Evolutionary conservation across 306 rosid species (phyloP).

Genomic region (Echinosophora koreensis): DNA sequence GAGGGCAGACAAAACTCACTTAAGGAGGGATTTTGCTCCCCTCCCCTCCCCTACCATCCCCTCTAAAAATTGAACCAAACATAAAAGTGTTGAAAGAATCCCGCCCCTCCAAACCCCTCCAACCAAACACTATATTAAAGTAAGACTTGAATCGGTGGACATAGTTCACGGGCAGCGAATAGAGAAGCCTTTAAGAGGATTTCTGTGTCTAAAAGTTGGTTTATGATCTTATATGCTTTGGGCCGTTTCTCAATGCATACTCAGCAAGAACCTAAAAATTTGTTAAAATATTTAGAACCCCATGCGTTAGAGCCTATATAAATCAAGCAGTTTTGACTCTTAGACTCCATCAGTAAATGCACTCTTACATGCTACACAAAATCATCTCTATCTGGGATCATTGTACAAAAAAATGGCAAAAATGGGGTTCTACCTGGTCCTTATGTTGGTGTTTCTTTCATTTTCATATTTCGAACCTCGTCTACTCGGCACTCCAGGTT

Average conservation of each 20-base stretch:
- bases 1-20: no score
- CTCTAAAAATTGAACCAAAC: no score
- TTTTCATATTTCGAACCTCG: constrained; percentile 1
- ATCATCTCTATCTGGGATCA: neutral
- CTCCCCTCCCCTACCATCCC: no score
- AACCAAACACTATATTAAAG: no score
- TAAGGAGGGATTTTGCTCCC: no score
- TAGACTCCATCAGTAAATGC: neutral
- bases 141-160: no score
- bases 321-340: neutral
- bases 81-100: no score
- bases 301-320: neutral
- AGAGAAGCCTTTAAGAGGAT: neutral
- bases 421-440: neutral
- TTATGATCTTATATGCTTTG: neutral
- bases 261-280: neutral
- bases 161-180: neutral
- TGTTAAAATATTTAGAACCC: neutral
- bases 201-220: neutral
- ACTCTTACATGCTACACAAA: neutral
- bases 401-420: constrained; percentile 16
- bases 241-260: no score
- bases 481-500: neutral
- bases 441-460: neutral
- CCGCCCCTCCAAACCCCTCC: no score